A percentile compares a stretch with the other conserved stretches of the same genome.
Evolutionary conservation across 768 basidiomycete genomes (phyloP).

Genomic region (Podaxis rugospora): DNA sequence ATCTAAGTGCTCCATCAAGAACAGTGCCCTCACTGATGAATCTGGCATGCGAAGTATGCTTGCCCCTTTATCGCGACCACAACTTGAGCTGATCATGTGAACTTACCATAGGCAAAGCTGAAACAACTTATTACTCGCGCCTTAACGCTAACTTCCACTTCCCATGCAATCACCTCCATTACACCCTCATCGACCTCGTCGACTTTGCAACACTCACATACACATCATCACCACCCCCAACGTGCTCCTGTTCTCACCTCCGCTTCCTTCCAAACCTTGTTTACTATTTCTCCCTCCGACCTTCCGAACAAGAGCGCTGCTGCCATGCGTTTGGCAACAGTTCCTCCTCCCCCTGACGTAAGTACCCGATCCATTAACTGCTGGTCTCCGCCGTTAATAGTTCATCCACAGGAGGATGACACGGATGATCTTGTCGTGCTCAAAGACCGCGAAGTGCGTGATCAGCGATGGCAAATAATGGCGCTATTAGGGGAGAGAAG

Average conservation of each 20-base stretch:
- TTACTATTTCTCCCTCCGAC: slow-evolving; percentile 71
- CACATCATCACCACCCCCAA: slow-evolving; percentile 28
- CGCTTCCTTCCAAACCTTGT: slow-evolving; percentile 71
- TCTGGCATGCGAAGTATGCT: slow-evolving; percentile 69
- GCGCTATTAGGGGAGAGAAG: slow-evolving; percentile 72
- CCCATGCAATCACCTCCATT: slow-evolving; percentile 75
- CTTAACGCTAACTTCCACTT: slow-evolving; percentile 69
- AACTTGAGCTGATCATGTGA: background rate
- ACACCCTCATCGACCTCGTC: slow-evolving; percentile 46
- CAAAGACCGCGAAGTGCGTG: slow-evolving; percentile 60
- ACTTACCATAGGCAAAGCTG: slow-evolving; percentile 57
- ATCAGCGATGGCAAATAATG: slow-evolving; percentile 75
- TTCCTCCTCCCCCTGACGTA: slow-evolving; percentile 22
- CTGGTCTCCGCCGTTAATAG: slow-evolving; percentile 32
- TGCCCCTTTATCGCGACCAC: background rate
- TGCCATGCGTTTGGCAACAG: slow-evolving; percentile 60
- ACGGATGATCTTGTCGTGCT: slow-evolving; percentile 47
- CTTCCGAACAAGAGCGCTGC: slow-evolving; percentile 78
- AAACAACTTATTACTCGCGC: slow-evolving; percentile 83
- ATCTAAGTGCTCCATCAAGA: slow-evolving; percentile 55
- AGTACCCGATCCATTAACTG: slow-evolving; percentile 7
- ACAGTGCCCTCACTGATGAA: slow-evolving; percentile 66
- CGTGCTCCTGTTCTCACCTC: slow-evolving; percentile 51
- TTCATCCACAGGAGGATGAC: slow-evolving; percentile 44
- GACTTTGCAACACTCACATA: slow-evolving; percentile 19